Conservation (phyloP, 2,329 filamentous ascomycete species). For the Aphanocladium album region DNA sequence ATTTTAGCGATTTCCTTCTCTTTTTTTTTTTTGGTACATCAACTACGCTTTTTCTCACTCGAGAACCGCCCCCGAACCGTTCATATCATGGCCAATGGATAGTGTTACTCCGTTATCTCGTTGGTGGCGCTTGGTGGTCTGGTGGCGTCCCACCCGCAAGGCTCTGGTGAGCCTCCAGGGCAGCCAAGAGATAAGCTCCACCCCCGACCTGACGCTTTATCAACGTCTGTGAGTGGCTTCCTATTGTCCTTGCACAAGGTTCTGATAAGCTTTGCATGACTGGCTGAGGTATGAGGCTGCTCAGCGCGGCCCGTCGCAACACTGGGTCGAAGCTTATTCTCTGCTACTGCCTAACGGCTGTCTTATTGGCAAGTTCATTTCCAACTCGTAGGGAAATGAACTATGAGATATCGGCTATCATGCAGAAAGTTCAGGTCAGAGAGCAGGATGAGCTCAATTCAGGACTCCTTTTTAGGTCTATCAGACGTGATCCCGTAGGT, state of each 20-base stretch:
- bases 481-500: neutral
- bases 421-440: no score
- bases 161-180: neutral
- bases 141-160: conserved; percentile 8
- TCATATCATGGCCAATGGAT: neutral
- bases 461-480: no score
- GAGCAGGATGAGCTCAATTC: no score
- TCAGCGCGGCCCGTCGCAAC: neutral
- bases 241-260: neutral
- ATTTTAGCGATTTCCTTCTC: neutral
- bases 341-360: neutral
- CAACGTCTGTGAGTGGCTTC: neutral
- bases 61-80: neutral
- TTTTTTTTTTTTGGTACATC: neutral
- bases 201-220: neutral
- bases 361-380: neutral
- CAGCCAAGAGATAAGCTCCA: conserved; percentile 14
- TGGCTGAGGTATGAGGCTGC: neutral
- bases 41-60: neutral
- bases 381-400: neutral
- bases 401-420: no score
- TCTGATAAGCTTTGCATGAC: conserved; percentile 2
- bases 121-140: conserved; percentile 8
- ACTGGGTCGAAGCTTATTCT: neutral
- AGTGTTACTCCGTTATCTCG: conserved; percentile 2